phyloP scores from a whole-genome alignment of 164 flowering plant species.

The Echeveria elegans region DNA sequence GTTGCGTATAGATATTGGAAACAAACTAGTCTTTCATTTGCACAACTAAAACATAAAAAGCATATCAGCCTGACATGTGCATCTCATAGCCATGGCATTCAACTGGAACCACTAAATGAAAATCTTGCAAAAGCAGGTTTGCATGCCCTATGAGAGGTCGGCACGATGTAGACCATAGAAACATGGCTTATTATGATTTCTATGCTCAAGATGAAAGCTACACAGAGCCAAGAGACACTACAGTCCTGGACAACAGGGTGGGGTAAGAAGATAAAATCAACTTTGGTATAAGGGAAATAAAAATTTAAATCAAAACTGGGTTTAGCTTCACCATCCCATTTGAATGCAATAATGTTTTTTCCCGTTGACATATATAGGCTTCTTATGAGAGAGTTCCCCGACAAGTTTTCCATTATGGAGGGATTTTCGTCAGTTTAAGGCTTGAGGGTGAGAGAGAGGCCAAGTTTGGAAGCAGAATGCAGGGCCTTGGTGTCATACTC shows the following conservation, averaged over 20 bases:
- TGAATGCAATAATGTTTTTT: neutral
- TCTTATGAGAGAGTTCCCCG: neutral
- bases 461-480: constrained; percentile 2
- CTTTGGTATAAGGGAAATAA: too few relatives aligned
- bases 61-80: neutral
- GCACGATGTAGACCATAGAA: neutral
- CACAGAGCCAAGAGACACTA: neutral
- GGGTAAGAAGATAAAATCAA: too few relatives aligned
- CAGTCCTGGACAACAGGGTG: too few relatives aligned
- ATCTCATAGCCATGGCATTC: neutral
- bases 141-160: too few relatives aligned
- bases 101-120: neutral
- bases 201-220: neutral
- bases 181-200: neutral
- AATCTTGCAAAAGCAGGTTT: neutral
- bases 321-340: too few relatives aligned
- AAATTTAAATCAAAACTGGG: too few relatives aligned
- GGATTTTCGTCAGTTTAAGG: neutral
- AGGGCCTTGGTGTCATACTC: constrained; percentile 5
- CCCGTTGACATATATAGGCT: neutral
- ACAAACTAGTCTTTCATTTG: neutral
- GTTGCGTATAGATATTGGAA: neutral
- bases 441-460: constrained; percentile 1
- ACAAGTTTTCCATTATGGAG: neutral
- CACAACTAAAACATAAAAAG: neutral